Base-by-base conservation (phyloP, 441 rosid genomes). In the Kokia cookei region DNA sequence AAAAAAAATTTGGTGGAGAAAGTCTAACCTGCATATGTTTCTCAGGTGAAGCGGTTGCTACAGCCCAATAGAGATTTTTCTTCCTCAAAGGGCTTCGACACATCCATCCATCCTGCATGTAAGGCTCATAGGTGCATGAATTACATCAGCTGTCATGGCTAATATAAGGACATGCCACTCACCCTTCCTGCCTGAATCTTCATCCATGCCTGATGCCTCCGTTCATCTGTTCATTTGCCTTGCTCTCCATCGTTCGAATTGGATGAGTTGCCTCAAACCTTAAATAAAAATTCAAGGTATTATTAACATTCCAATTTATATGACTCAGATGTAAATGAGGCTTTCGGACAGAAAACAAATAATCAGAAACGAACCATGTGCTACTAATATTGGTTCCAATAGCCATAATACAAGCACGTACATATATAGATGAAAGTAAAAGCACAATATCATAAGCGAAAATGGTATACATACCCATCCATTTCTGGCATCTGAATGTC, bases 401-500 rank as follows among this genome's bases (percentile, higher is more conserved):
- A 32, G 37, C 37, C 37, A 32, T 32, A 32, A 32, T 32, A 32
- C 37, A 32, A 32, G 37, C 7, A 32, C 7, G 37, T 32, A 5
- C 37, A 32, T 6, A 32, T 32, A 32, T 4, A 32, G 1, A 32
- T 32, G 37, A 32, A 32, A 32, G 37, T 32, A 32, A 32, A 32
- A 32, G 37, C 37, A 32, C 37, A 32, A 32, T 4, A 32, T 32
- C 37, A 32, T 32, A 32, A 32, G 37, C 37, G 37, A 32, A 32
- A 32, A 48, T 37, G 7, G 1, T 45, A 40, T 29, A 27, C 88
- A 73, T 84, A 95, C 95, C 99, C 98, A 68, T 96, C 98, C 99
- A 96, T 93, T 76, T 91, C 95, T 2, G 98, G 99, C 99, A 96
- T 96, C 74, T 96, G 99, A 76, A 93, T 89, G 66, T 93, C 98